phyloP scores from a whole-genome alignment of 148 eudicot genomes.

The Agrostemma githago region DNA sequence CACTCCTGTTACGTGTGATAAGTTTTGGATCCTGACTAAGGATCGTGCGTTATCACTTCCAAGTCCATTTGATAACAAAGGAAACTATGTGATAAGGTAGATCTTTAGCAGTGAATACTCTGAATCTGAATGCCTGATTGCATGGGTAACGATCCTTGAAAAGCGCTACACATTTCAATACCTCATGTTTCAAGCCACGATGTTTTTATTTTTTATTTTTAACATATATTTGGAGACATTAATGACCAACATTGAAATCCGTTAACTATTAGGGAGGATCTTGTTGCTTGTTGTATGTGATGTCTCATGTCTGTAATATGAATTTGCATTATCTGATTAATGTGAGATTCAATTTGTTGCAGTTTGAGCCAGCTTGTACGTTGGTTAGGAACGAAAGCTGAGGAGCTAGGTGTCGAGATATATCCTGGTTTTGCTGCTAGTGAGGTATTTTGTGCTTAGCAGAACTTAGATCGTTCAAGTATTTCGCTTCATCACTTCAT shows the following conservation, averaged over 20 bases:
- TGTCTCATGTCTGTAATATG: neutral
- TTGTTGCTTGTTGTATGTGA: neutral
- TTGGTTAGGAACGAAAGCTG: constrained; percentile 91
- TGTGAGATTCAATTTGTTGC: constrained; percentile 25
- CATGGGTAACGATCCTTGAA: constrained; percentile 1
- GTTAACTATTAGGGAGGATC: neutral
- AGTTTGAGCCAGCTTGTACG: constrained; percentile 89
- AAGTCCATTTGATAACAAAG: constrained; percentile 82
- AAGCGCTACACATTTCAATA: neutral
- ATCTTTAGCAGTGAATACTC: neutral
- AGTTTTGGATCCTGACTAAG: constrained; percentile 75
- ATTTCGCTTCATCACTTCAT: constrained; percentile 20
- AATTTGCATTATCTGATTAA: constrained; percentile 9
- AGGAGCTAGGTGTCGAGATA: constrained; percentile 94
- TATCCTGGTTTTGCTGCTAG: constrained; percentile 99
- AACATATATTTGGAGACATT: neutral
- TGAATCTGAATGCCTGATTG: too few relatives aligned
- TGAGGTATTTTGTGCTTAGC: constrained; percentile 56
- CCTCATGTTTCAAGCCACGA: neutral
- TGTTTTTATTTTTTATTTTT: neutral
- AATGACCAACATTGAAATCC: neutral
- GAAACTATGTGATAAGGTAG: constrained; percentile 95
- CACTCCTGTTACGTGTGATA: constrained; percentile 78
- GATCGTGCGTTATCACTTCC: constrained; percentile 70
- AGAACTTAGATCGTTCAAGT: constrained; percentile 1